Percentiles rank a stretch among this genome's conserved stretches.
Conservation (phyloP, 148 eudicot species). For the Cornus kousa region DNA sequence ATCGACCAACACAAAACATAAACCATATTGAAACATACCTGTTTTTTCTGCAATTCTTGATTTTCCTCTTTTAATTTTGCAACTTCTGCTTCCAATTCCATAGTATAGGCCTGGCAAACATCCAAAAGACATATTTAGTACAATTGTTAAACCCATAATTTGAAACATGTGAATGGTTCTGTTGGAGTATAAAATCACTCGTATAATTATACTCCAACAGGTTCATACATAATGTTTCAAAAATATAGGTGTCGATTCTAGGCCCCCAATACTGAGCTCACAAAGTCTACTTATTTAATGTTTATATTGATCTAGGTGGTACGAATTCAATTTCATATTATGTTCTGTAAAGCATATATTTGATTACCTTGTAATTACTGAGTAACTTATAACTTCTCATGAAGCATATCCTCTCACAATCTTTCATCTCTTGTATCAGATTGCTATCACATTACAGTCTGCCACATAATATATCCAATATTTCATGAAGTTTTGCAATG, state of each 20-base stretch:
- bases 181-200: too few species aligned
- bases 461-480: conserved; percentile 21
- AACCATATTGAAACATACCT: conserved; percentile 33
- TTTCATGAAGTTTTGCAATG: conserved; percentile 13
- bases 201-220: too few species aligned
- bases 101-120: conserved; percentile 69
- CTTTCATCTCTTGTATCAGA: conserved; percentile 16
- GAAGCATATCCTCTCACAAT: not conserved
- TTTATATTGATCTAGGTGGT: not conserved
- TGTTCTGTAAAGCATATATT: conserved; percentile 9
- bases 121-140: not conserved
- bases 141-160: not conserved
- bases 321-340: not conserved
- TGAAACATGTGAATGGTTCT: not conserved
- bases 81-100: conserved; percentile 87
- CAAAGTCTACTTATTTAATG: not conserved
- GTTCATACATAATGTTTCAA: not conserved
- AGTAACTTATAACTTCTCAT: conserved; percentile 12
- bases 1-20: not conserved
- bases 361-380: conserved; percentile 16
- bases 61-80: conserved; percentile 77
- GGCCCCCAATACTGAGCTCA: not conserved
- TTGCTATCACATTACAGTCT: conserved; percentile 12
- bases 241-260: not conserved
- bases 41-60: conserved; percentile 61